These are phyloP conservation scores for Phytopythium kandeliae DNA, from an alignment of 352 stramenopile species.

Conservation along the genomic window DNA sequence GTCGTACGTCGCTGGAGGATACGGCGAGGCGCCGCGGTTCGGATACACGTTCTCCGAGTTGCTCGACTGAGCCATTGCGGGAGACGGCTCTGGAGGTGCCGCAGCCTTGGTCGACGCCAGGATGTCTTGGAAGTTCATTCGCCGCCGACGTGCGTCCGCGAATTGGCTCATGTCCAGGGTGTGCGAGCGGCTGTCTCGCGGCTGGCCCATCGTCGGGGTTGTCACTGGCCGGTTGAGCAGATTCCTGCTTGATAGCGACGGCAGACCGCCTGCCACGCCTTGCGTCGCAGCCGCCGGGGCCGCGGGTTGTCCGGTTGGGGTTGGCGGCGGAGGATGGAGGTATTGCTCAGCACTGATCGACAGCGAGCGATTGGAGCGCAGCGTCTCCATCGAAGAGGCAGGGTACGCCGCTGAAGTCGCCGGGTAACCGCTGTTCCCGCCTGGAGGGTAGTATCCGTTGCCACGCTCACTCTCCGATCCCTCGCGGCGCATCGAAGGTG, in stretches of 20 bases:
- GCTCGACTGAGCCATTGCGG: slow-evolving; percentile 11
- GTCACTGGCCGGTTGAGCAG: slow-evolving; percentile 23
- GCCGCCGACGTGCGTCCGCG: slow-evolving; percentile 60
- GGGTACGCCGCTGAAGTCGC: slow-evolving; percentile 6
- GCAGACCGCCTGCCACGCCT: slow-evolving; percentile 25
- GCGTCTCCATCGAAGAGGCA: slow-evolving; percentile 19
- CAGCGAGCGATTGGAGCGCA: slow-evolving; percentile 47
- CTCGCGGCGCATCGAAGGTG: slow-evolving; percentile 41
- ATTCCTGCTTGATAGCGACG: slow-evolving; percentile 51
- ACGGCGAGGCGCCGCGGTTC: slow-evolving; percentile 17
- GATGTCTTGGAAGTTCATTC: slow-evolving; percentile 89
- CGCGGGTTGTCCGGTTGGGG: slow-evolving; percentile 5
- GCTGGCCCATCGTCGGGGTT: slow-evolving; percentile 57
- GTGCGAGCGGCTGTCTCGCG: slow-evolving; percentile 74
- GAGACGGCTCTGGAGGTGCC: slow-evolving; percentile 7
- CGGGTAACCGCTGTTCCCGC: slow-evolving; percentile 7
- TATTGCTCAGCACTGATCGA: slow-evolving; percentile 55
- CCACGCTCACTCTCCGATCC: slow-evolving; percentile 6
- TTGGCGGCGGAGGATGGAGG: slow-evolving; percentile 19
- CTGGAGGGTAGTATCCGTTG: not conserved
- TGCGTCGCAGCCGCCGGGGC: slow-evolving; percentile 13
- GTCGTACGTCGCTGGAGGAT: slow-evolving; percentile 9
- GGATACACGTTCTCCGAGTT: slow-evolving; percentile 56
- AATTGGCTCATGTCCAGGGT: slow-evolving; percentile 85
- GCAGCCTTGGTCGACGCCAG: slow-evolving; percentile 45